A percentile compares a stretch with the other conserved stretches of the same genome.
phyloP scores from a whole-genome alignment of 345 rosid species.

The Bruguiera gymnorhiza region DNA sequence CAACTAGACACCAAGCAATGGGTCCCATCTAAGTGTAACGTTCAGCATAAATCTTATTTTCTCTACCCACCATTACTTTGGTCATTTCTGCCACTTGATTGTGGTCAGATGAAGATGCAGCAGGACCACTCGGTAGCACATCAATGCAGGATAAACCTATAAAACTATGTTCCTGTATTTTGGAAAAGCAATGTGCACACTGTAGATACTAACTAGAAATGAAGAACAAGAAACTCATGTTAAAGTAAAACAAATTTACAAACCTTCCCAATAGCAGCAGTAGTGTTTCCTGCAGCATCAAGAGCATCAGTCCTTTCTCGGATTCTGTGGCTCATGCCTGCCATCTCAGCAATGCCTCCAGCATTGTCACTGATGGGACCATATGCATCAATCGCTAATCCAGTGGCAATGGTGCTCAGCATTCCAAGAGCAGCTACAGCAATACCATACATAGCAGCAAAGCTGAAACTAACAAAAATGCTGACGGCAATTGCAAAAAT shows the following conservation, averaged over 20 bases:
- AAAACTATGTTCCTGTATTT: background rate
- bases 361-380: constrained; percentile 88
- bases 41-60: no score
- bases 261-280: constrained; percentile 84
- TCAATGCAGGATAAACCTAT: background rate
- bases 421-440: constrained; percentile 82
- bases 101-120: background rate
- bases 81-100: background rate
- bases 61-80: background rate
- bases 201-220: background rate
- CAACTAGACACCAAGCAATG: no score
- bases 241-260: constrained; percentile 8
- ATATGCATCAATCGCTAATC: constrained; percentile 77
- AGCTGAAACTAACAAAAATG: constrained; percentile 71
- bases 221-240: background rate
- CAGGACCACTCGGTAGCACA: background rate
- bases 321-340: constrained; percentile 78
- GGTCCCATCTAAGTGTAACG: background rate
- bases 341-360: constrained; percentile 90
- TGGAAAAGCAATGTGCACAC: background rate
- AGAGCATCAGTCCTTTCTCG: constrained; percentile 86
- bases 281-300: constrained; percentile 87
- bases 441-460: constrained; percentile 79
- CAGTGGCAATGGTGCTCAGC: constrained; percentile 84
- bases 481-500: constrained; percentile 67